These are phyloP conservation scores for Zea luxurians DNA, from an alignment of 176 grass and related monocot genomes.

Conservation along the genomic window DNA sequence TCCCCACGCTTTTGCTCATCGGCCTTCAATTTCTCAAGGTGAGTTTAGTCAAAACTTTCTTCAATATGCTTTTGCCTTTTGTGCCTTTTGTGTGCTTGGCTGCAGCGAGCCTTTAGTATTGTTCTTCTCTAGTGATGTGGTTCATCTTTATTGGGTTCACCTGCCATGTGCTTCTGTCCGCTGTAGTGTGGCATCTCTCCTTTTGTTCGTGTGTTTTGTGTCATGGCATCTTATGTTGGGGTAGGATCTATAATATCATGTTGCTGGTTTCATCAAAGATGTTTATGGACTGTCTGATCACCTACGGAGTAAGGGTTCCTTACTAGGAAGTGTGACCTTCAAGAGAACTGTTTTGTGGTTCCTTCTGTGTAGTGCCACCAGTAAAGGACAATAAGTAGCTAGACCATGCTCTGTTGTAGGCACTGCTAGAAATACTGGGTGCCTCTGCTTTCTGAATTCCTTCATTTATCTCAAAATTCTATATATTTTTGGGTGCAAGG, in stretches of 20 bases:
- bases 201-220: background rate
- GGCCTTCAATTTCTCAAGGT: too few species aligned
- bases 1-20: too few species aligned
- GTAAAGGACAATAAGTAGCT: conserved; percentile 18
- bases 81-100: conserved; percentile 47
- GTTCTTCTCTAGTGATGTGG: conserved; percentile 26
- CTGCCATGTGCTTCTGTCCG: conserved; percentile 2
- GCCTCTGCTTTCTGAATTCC: conserved; percentile 4
- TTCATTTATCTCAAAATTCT: background rate
- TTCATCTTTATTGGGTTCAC: conserved; percentile 21
- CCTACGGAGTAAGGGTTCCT: conserved; percentile 11
- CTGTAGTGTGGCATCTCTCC: background rate
- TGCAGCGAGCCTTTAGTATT: conserved; percentile 15
- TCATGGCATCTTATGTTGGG: conserved; percentile 1
- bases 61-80: too few species aligned
- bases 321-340: conserved; percentile 19
- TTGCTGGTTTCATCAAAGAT: background rate
- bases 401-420: conserved; percentile 3
- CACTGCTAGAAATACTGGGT: background rate
- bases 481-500: background rate
- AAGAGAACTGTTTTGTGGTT: conserved; percentile 22
- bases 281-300: background rate
- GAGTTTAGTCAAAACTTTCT: too few species aligned
- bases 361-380: conserved; percentile 29
- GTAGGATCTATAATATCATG: background rate